phyloP scores from a whole-genome alignment of 305 asterid species.

The Coffea humblotiana region DNA sequence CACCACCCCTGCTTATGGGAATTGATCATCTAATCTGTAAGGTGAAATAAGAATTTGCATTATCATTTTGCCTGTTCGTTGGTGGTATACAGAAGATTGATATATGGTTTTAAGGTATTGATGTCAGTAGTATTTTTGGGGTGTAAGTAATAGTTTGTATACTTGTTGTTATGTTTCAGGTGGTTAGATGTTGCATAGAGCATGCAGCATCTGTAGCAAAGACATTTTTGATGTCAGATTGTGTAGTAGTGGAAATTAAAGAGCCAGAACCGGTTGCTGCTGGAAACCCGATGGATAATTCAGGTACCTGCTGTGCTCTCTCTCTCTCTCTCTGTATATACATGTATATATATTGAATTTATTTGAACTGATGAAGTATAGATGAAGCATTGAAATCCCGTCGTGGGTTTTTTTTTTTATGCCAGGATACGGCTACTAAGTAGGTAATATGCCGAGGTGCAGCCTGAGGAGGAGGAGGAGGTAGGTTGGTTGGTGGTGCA shows the following conservation, averaged over 20 bases:
- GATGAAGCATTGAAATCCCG: background rate
- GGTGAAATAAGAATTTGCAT: background rate
- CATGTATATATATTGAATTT: no score
- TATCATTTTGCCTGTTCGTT: background rate
- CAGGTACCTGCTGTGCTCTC: conserved; percentile 40
- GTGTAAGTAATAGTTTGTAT: background rate
- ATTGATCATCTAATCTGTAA: background rate
- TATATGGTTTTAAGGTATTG: background rate
- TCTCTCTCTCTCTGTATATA: no score
- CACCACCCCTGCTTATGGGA: background rate
- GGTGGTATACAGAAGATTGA: background rate
- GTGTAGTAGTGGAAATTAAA: conserved; percentile 97
- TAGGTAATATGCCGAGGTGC: conserved; percentile 3
- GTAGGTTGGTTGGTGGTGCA: conserved; percentile 1
- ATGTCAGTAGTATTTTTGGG: background rate
- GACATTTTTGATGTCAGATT: conserved; percentile 95
- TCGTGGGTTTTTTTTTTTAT: background rate
- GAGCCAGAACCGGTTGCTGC: conserved; percentile 73
- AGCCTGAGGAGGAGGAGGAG: background rate
- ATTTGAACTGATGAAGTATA: background rate
- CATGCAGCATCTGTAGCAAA: conserved; percentile 95
- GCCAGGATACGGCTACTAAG: conserved; percentile 66
- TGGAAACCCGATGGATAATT: conserved; percentile 94
- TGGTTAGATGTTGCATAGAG: conserved; percentile 95
- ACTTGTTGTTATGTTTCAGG: conserved; percentile 37